Evolutionary conservation across 441 rosid species (phyloP).

Genomic region (Biscutella auriculata): DNA sequence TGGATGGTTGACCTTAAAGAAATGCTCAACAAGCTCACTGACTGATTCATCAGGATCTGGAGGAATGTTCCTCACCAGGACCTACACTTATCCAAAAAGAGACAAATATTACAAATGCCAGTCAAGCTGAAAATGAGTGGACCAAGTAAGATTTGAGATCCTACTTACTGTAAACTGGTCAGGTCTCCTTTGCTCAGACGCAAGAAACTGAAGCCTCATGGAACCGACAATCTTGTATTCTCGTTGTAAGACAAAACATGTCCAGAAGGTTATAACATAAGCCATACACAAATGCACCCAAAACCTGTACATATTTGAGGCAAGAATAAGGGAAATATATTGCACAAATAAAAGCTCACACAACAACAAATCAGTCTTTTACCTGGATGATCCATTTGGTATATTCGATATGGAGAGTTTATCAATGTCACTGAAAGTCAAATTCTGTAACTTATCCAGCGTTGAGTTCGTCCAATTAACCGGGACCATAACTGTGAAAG

Average conservation of each 20-base stretch:
- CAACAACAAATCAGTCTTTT: too few species aligned
- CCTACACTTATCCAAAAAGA: slow-evolving; percentile 28
- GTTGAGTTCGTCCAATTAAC: slow-evolving; percentile 73
- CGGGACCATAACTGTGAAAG: slow-evolving; percentile 66
- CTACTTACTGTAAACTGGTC: slow-evolving; percentile 73
- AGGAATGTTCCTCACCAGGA: slow-evolving; percentile 81
- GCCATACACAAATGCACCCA: slow-evolving; percentile 81
- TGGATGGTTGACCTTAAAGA: slow-evolving; percentile 82
- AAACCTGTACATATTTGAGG: slow-evolving; percentile 34
- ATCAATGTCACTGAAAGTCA: slow-evolving; percentile 67
- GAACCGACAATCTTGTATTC: slow-evolving; percentile 74
- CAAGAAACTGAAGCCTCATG: slow-evolving; percentile 83
- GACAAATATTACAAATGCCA: not conserved
- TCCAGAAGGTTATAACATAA: slow-evolving; percentile 83
- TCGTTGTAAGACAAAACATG: slow-evolving; percentile 55
- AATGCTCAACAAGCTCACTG: slow-evolving; percentile 72
- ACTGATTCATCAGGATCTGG: slow-evolving; percentile 77
- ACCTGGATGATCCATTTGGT: slow-evolving; percentile 59
- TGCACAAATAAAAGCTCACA: too few species aligned
- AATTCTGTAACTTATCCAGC: slow-evolving; percentile 30
- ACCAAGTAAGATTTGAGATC: not conserved
- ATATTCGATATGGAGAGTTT: slow-evolving; percentile 82
- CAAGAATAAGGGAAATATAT: too few species aligned
- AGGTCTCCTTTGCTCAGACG: slow-evolving; percentile 60
- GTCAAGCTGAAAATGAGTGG: not conserved